Evolutionary conservation across 805 yeast species (phyloP).

Genomic region (Metschnikowia dekortorum): DNA sequence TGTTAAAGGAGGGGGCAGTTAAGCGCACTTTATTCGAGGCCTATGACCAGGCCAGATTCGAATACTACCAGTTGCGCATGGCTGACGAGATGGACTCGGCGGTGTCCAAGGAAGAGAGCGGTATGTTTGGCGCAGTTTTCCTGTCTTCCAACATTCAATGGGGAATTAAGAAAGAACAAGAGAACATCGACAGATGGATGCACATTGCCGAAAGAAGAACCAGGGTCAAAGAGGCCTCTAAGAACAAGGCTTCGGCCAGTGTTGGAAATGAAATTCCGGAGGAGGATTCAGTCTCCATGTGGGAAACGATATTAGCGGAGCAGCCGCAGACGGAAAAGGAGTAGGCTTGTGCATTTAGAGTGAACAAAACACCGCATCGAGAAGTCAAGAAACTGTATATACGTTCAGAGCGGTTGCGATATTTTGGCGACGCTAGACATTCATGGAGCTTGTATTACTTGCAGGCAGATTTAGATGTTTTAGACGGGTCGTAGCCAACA

Average conservation of each 20-base stretch:
- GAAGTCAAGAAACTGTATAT: not conserved
- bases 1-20: constrained; percentile 19
- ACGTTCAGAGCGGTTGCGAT: no score
- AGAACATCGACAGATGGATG: constrained; percentile 69
- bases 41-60: constrained; percentile 81
- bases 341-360: constrained; percentile 9
- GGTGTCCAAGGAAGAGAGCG: constrained; percentile 76
- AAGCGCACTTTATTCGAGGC: constrained; percentile 50
- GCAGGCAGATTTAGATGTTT: no score
- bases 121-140: constrained; percentile 78
- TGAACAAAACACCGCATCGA: not conserved
- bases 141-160: constrained; percentile 57
- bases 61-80: constrained; percentile 83
- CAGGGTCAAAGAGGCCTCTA: constrained; percentile 47
- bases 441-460: no score
- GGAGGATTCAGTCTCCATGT: constrained; percentile 19
- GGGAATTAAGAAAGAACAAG: constrained; percentile 70
- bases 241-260: constrained; percentile 16
- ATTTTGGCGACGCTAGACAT: no score
- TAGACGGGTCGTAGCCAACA: no score
- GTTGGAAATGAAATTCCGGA: constrained; percentile 17
- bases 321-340: constrained; percentile 12
- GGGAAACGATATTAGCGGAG: constrained; percentile 19
- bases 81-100: constrained; percentile 72
- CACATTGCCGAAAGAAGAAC: constrained; percentile 63